These are phyloP conservation scores for Cruciata laevipes DNA, from an alignment of 257 asterid genomes.

Conservation along the genomic window DNA sequence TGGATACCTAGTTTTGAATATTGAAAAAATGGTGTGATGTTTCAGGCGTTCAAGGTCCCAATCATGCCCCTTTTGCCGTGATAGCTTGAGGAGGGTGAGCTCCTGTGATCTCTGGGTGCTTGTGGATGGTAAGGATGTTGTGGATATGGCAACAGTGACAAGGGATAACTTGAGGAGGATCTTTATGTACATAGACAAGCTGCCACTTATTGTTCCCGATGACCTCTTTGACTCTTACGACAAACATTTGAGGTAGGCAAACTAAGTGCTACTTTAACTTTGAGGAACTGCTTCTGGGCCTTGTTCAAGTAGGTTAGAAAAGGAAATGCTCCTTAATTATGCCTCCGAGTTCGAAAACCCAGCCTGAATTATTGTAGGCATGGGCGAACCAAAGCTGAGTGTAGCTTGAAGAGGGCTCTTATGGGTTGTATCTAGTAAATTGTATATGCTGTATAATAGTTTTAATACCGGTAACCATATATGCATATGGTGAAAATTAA, in stretches of 20 bases:
- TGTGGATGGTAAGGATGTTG: conserved; percentile 56
- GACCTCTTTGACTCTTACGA: conserved; percentile 66
- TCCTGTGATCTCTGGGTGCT: conserved; percentile 88
- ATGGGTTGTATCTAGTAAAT: conserved; percentile 21
- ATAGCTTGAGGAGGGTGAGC: conserved; percentile 77
- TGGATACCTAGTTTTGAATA: background rate
- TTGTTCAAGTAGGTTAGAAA: conserved; percentile 24
- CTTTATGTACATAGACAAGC: conserved; percentile 76
- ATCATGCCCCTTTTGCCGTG: conserved; percentile 97
- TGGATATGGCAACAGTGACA: conserved; percentile 62
- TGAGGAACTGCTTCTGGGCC: conserved; percentile 12
- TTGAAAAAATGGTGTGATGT: background rate
- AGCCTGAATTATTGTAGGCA: conserved; percentile 43
- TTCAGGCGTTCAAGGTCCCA: conserved; percentile 90
- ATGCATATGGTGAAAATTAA: background rate
- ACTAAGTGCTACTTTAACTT: conserved; percentile 12
- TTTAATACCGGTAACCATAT: conserved; percentile 1
- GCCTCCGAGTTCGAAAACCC: conserved; percentile 31
- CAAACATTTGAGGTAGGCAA: conserved; percentile 58
- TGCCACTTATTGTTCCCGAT: conserved; percentile 79
- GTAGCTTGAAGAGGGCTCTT: conserved; percentile 17
- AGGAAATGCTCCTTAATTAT: conserved; percentile 23
- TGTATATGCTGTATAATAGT: conserved; percentile 4
- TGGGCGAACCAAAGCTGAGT: conserved; percentile 36
- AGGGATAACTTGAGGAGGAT: conserved; percentile 87